Percentiles rank a stretch among this genome's conserved stretches.
These are phyloP conservation scores for Lobosporangium transversale DNA, from an alignment of 192 early-diverging fungal genomes.

Conservation along the genomic window DNA sequence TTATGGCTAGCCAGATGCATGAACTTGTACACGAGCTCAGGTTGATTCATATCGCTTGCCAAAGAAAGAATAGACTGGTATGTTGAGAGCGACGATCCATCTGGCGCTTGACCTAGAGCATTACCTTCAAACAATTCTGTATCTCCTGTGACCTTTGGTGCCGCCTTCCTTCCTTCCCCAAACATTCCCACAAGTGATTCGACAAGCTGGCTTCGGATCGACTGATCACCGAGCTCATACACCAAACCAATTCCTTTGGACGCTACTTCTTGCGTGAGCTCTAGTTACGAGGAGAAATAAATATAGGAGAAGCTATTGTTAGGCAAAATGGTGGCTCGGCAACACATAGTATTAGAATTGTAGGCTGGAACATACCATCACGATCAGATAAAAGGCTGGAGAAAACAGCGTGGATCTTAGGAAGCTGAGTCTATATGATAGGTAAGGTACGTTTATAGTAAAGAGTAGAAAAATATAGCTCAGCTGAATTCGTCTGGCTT, in stretches of 20 bases:
- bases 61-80: slow-evolving; percentile 86
- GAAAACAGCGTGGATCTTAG: slow-evolving; percentile 80
- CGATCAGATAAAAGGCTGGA: slow-evolving; percentile 80
- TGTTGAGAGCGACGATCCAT: slow-evolving; percentile 73
- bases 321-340: too few relatives aligned
- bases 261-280: slow-evolving; percentile 87
- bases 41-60: slow-evolving; percentile 94
- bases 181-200: slow-evolving; percentile 79
- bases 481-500: too few relatives aligned
- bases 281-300: slow-evolving; percentile 30
- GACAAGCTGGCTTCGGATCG: slow-evolving; percentile 74
- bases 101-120: slow-evolving; percentile 78
- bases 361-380: slow-evolving; percentile 66
- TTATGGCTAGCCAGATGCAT: slow-evolving; percentile 93
- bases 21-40: slow-evolving; percentile 93
- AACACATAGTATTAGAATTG: too few relatives aligned
- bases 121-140: slow-evolving; percentile 79
- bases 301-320: too few relatives aligned
- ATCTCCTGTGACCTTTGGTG: slow-evolving; percentile 64
- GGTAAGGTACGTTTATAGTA: background rate
- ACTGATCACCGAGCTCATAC: slow-evolving; percentile 81
- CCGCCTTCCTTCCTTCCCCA: slow-evolving; percentile 69
- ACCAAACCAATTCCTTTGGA: slow-evolving; percentile 88
- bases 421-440: slow-evolving; percentile 55
- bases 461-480: background rate